A percentile compares a stretch with the other conserved stretches of the same genome.
phyloP scores from a whole-genome alignment of 148 eudicot species.

The Arbutus unedo region DNA sequence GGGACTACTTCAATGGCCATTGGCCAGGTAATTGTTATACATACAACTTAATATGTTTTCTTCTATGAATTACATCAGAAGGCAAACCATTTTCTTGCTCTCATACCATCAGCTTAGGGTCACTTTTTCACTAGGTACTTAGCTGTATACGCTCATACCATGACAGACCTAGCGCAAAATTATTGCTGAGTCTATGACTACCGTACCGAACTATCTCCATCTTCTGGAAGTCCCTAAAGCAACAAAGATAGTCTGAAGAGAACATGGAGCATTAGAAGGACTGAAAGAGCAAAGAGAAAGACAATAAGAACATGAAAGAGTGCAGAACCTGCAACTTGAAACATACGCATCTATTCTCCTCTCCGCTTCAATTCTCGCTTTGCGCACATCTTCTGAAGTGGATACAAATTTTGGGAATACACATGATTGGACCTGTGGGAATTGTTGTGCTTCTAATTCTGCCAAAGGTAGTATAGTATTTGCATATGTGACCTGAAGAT shows the following conservation, averaged over 20 bases:
- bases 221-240: background rate
- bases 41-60: constrained; percentile 7
- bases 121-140: background rate
- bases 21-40: background rate
- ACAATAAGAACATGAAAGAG: constrained; percentile 6
- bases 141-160: background rate
- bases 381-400: constrained; percentile 67
- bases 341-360: constrained; percentile 59
- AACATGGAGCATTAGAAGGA: background rate
- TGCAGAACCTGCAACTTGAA: constrained; percentile 64
- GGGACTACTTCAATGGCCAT: constrained; percentile 2
- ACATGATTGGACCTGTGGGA: constrained; percentile 91
- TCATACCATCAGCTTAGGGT: background rate
- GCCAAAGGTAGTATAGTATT: constrained; percentile 62
- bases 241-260: background rate
- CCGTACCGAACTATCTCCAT: background rate
- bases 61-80: constrained; percentile 1
- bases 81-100: background rate
- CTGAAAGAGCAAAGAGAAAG: background rate
- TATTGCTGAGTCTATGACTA: background rate
- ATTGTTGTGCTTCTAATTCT: constrained; percentile 77
- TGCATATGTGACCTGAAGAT: constrained; percentile 63
- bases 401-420: constrained; percentile 75
- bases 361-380: constrained; percentile 91
- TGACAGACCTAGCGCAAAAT: background rate